These are phyloP conservation scores for Neophaeococcomyces aloes DNA, from an alignment of 2,329 filamentous ascomycete genomes.

Conservation along the genomic window DNA sequence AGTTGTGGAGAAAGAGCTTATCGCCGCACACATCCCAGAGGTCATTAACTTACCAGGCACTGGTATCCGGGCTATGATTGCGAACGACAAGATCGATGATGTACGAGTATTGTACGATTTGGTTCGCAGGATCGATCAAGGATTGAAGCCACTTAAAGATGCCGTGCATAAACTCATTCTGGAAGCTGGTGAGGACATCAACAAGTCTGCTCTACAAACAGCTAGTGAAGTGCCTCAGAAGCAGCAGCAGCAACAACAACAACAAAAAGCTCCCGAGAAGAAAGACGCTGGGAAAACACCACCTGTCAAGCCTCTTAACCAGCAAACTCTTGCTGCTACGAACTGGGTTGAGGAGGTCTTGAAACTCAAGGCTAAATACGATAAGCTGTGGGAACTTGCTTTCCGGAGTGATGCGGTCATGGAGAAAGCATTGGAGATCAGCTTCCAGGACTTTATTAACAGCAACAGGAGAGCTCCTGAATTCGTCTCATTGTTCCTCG, in stretches of 20 bases:
- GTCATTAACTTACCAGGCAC: constrained; percentile 76
- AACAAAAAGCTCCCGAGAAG: constrained; percentile 27
- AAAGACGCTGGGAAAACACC: constrained; percentile 37
- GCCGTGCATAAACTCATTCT: constrained; percentile 66
- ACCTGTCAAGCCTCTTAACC: constrained; percentile 51
- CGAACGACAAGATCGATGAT: constrained; percentile 72
- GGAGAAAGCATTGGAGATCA: constrained; percentile 72
- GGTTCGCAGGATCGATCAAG: constrained; percentile 63
- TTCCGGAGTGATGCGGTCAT: constrained; percentile 67
- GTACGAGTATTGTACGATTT: constrained; percentile 72
- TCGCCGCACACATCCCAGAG: constrained; percentile 64
- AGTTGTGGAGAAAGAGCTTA: constrained; percentile 73
- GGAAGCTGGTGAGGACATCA: constrained; percentile 72
- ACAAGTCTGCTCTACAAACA: constrained; percentile 48
- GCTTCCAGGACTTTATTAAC: constrained; percentile 90
- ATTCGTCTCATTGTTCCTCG: constrained; percentile 90
- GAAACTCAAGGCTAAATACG: constrained; percentile 77
- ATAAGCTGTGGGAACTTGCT: constrained; percentile 61
- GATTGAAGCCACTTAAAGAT: constrained; percentile 58
- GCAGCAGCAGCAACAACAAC: too few species aligned
- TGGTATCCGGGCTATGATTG: constrained; percentile 79
- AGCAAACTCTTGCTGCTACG: constrained; percentile 76
- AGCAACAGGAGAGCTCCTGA: constrained; percentile 75
- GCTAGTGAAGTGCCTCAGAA: constrained; percentile 49
- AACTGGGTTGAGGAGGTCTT: constrained; percentile 94